Conservation (phyloP, 2,329 filamentous ascomycete genomes). For the Colletotrichum tamarilloi region DNA sequence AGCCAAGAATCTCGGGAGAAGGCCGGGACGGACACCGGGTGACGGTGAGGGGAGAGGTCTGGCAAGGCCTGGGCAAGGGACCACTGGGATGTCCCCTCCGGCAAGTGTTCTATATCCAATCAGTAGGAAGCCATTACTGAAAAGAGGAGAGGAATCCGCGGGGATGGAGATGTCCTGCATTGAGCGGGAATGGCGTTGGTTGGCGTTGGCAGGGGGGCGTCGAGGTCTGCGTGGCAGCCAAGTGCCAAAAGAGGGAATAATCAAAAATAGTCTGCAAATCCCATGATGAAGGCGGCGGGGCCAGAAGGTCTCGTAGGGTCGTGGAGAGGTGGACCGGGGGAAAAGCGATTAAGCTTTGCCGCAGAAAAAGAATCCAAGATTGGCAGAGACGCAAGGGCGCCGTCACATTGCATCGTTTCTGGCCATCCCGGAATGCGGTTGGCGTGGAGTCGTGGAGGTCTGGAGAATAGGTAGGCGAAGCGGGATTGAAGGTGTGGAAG, state of each 20-base stretch:
- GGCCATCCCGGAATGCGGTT: constrained; percentile 15
- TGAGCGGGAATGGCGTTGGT: background rate
- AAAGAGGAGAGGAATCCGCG: constrained; percentile 26
- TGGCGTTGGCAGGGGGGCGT: background rate
- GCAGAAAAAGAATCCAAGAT: background rate
- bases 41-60: background rate
- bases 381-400: background rate
- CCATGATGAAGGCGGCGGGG: constrained; percentile 30
- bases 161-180: constrained; percentile 13
- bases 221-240: background rate
- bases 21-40: background rate
- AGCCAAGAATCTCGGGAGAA: constrained; percentile 7
- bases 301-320: background rate
- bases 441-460: constrained; percentile 11
- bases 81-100: background rate
- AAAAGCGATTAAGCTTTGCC: constrained; percentile 18
- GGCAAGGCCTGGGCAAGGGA: background rate
- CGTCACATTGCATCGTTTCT: constrained; percentile 12
- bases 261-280: constrained; percentile 31
- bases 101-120: constrained; percentile 24
- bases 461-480: background rate
- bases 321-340: background rate
- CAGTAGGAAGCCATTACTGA: constrained; percentile 24
- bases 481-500: constrained; percentile 12
- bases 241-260: constrained; percentile 26